phyloP scores from a whole-genome alignment of 495 filamentous ascomycete genomes.

The Penicillium paxilli region DNA sequence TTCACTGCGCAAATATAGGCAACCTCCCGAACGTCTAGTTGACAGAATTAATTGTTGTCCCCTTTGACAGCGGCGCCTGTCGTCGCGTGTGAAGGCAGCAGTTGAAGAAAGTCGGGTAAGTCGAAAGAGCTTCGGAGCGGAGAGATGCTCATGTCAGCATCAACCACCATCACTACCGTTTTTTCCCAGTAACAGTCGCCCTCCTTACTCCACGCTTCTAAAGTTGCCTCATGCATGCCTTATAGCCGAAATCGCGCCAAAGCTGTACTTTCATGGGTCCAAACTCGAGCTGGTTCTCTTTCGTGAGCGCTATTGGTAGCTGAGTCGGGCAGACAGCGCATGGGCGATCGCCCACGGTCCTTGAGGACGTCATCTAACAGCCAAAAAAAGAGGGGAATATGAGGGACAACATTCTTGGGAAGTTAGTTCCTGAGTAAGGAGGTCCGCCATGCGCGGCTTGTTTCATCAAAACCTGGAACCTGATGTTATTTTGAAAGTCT shows the following conservation, averaged over 20 bases:
- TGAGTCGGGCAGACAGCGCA: not conserved
- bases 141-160: constrained; percentile 31
- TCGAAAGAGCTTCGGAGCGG: constrained; percentile 19
- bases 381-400: constrained; percentile 11
- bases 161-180: not conserved
- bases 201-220: constrained; percentile 11
- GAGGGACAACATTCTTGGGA: constrained; percentile 8
- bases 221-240: not conserved
- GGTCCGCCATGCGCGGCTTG: constrained; percentile 2
- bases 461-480: too few species aligned
- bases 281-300: constrained; percentile 7
- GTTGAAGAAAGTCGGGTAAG: constrained; percentile 12
- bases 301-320: constrained; percentile 14
- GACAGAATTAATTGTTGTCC: not conserved
- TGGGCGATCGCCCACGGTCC: constrained; percentile 10
- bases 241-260: not conserved
- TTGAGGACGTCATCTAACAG: constrained; percentile 21
- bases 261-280: constrained; percentile 6
- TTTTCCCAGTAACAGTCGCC: not conserved
- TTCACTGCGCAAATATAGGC: constrained; percentile 14
- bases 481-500: too few species aligned
- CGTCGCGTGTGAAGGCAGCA: constrained; percentile 10
- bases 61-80: constrained; percentile 1
- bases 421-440: constrained; percentile 18
- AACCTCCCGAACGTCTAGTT: constrained; percentile 13